Percentiles rank a stretch among this genome's conserved stretches.
phyloP scores from a whole-genome alignment of 73 alveolate species.

The Symbiodinium natans region DNA sequence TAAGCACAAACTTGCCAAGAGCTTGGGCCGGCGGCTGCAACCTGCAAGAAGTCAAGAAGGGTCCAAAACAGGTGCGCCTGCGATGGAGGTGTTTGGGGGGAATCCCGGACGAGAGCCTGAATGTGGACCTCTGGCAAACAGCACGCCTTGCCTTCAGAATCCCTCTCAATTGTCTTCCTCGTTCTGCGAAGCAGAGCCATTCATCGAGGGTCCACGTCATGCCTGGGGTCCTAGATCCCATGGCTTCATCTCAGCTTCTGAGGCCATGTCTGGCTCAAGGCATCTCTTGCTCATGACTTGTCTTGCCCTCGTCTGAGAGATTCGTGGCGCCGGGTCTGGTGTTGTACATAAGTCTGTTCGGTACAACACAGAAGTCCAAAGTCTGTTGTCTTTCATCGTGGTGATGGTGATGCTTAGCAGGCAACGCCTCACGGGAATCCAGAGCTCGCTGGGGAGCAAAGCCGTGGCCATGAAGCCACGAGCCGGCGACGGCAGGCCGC shows the following conservation, averaged over 20 bases:
- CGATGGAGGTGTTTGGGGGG: neutral
- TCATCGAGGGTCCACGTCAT: neutral
- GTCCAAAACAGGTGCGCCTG: neutral
- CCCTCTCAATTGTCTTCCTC: neutral
- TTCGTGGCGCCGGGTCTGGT: neutral
- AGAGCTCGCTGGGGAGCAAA: too few species aligned
- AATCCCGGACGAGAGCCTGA: neutral
- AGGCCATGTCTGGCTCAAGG: neutral
- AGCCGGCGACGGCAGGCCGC: too few species aligned
- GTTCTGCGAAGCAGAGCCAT: neutral
- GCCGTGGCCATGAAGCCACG: too few species aligned
- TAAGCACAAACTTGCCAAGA: neutral
- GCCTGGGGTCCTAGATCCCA: neutral
- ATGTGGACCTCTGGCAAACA: neutral
- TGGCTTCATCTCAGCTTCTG: neutral
- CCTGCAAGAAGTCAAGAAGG: neutral
- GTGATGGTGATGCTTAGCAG: too few species aligned
- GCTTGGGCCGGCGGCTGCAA: neutral
- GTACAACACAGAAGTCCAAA: neutral
- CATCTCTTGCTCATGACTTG: neutral
- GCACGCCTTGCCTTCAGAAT: neutral
- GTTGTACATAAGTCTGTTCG: neutral
- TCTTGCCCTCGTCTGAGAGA: neutral
- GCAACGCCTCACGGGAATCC: too few species aligned
- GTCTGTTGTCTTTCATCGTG: neutral